Evolutionary conservation across 2,329 filamentous ascomycete genomes (phyloP), one percentile per base, ranked within the genome.

Genomic region (Aureobasidium uvarum): DNA sequence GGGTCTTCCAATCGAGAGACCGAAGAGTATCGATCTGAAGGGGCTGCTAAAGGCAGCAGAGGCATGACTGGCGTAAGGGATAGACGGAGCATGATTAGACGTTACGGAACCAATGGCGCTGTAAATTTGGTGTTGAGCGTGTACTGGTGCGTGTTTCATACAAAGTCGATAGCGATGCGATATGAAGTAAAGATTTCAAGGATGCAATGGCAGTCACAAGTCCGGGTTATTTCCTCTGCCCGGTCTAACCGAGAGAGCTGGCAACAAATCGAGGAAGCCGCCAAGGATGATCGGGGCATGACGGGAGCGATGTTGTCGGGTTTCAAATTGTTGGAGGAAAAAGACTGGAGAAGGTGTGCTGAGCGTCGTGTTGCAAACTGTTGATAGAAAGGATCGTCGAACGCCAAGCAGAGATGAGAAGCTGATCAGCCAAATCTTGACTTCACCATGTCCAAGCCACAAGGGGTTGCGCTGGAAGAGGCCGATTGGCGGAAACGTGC

Each of bases 21-120:
- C 95, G 58, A 99, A 99, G 90, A 96, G 91, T 79, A 96, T 98
- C 76, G 95, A 96, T 80, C 82, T 99, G 65, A 84, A 91, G 77
- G 94, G 94, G 13, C 81, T 99, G 70, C 80, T 96, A 70, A 89
- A 93, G 71, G 77, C 80, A 70, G 78, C 80, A 28, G 74, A 77
- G 64, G 72, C 28, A 36, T 59, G 2, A 50, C 51, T 2, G 13
- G n/a, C 28, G 11, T 5, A 33, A 25, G 14, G 31, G 8, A 46
- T 48, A 60, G n/a, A 60, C 18, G 18, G 41, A 48, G 28, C n/a
- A 46, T 48, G 28, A 48, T 18, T 60, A 48, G 56, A 60, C 18
- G 41, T 36, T 8, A 20, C 16, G 31, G 36, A 10, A 18, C 5
- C 20, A 33, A 38, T n/a, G 56, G 31, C 13, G 13, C 20, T 36